Conservation (phyloP, 139 green algal genomes). For the Tetradesmus lagerheimii region DNA sequence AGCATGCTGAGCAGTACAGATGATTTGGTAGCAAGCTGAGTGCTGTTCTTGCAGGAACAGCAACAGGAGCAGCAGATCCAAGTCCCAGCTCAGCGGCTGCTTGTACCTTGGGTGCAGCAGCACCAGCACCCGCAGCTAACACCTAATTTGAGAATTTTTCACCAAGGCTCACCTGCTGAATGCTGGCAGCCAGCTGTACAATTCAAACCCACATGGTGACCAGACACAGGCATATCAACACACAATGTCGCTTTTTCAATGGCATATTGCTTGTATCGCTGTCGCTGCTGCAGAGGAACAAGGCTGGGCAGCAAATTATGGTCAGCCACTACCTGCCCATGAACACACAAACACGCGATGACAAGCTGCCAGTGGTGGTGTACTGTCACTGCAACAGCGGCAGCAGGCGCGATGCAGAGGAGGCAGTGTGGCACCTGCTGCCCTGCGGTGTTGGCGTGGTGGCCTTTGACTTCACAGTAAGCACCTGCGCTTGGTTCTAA, state of each 20-base stretch:
- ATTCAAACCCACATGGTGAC: too few species aligned
- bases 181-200: too few species aligned
- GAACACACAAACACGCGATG: neutral
- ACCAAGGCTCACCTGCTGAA: too few species aligned
- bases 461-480: slow-evolving; percentile 88
- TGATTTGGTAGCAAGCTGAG: too few species aligned
- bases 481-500: slow-evolving; percentile 4
- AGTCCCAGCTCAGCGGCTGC: too few species aligned
- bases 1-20: too few species aligned
- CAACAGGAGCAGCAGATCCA: too few species aligned
- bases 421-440: slow-evolving; percentile 84
- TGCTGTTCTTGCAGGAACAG: too few species aligned
- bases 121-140: neutral
- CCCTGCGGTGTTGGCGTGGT: slow-evolving; percentile 86
- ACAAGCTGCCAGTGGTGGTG: slow-evolving; percentile 35
- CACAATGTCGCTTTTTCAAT: too few species aligned
- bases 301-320: slow-evolving; percentile 72
- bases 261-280: neutral
- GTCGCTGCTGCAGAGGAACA: slow-evolving; percentile 70
- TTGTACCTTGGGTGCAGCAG: neutral
- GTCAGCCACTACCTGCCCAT: slow-evolving; percentile 80
- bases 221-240: too few species aligned
- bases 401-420: slow-evolving; percentile 83
- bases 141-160: too few species aligned
- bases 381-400: slow-evolving; percentile 83